Evolutionary conservation across 768 basidiomycete species (phyloP), one percentile per base, ranked within the genome.

Genomic region (Tephrocybe rancida): DNA sequence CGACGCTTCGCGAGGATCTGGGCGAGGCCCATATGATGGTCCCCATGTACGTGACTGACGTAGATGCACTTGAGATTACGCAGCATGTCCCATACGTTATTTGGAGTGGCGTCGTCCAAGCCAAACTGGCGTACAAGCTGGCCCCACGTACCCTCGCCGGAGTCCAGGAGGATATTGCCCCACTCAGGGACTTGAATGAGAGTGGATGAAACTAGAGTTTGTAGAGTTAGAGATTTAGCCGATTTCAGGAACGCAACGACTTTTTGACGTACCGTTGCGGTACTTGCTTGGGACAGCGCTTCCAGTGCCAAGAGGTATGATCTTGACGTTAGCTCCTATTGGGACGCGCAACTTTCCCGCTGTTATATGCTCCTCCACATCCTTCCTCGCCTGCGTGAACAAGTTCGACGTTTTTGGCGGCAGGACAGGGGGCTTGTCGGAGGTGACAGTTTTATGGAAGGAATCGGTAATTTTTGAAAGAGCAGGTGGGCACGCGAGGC

Each of bases 111-210:
- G 3, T 60, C 63, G 30, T 79, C 75, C 16, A 73, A 63, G 1
- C 94, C 94, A 63, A 87, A 95, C 44, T 86, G 81, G 3, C 96
- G 80, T 2, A 78, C 77, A 3, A 98, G 78, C 64, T 98, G 96
- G 1, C 95, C 95, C 79, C 88, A 89, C 0, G 95, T 94, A 0
- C 94, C 95, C 71, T 98, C 96, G 0, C 96, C 96, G 0, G 81
- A 81, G 58, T 98, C 96, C 2, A 98, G 78, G n/a, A 98, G 71
- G 29, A 97, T 71, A 55, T 81, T 85, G 0, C 92, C 91, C 50
- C 77, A 76, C 0, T 73, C 70, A 0, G 95, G 94, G 30, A 95
- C 85, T 44, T 79, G 78, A 5, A 98, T 71, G 4, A 95, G 77
- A 0, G 89, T 94, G 0, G 86, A 79, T 14, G 90, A 90, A 2